Evolutionary conservation across 495 filamentous ascomycete genomes (phyloP).

Genomic region (Niebla homalea): DNA sequence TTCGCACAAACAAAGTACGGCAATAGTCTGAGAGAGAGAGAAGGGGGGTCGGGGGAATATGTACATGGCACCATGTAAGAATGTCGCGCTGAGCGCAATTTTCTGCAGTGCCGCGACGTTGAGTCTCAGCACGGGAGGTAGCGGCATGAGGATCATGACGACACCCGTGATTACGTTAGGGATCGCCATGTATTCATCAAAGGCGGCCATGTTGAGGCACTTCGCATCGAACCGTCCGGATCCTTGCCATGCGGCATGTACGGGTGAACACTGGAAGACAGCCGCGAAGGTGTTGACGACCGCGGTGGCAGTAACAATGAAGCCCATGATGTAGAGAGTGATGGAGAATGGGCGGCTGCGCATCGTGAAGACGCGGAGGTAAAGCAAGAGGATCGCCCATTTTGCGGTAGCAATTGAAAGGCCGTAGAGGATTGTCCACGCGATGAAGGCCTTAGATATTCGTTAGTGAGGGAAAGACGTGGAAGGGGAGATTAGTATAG

Average conservation of each 20-base stretch:
- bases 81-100: conserved; percentile 28
- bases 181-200: conserved; percentile 20
- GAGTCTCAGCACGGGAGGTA: conserved; percentile 24
- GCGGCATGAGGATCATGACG: conserved; percentile 22
- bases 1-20: no score
- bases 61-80: conserved; percentile 31
- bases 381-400: conserved; percentile 27
- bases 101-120: conserved; percentile 24
- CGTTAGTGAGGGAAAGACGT: not conserved
- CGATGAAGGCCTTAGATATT: conserved; percentile 5
- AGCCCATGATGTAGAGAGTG: conserved; percentile 7
- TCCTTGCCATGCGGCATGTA: conserved; percentile 15
- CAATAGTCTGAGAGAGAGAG: not conserved
- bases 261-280: conserved; percentile 17
- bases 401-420: conserved; percentile 25
- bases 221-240: conserved; percentile 5
- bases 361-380: conserved; percentile 26
- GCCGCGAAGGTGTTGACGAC: conserved; percentile 11
- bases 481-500: not conserved
- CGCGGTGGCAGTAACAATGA: conserved; percentile 9
- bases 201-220: conserved; percentile 20
- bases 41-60: conserved; percentile 1
- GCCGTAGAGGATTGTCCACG: conserved; percentile 21
- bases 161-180: conserved; percentile 26
- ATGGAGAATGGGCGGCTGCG: conserved; percentile 20